phyloP scores from a whole-genome alignment of 2,329 filamentous ascomycete genomes.

The Botryotinia convoluta region DNA sequence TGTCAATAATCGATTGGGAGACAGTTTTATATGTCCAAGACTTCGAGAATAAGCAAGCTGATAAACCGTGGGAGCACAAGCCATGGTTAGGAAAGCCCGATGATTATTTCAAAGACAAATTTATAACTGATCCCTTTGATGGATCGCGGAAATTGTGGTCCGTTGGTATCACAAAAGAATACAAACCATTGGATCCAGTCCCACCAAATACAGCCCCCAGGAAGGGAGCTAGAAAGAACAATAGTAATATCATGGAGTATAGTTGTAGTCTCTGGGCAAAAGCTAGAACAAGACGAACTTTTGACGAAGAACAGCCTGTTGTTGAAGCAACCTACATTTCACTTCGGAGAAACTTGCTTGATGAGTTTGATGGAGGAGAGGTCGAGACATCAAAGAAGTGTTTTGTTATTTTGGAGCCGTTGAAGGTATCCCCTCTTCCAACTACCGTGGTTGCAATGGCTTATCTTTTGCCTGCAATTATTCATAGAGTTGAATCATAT shows the following conservation, averaged over 20 bases:
- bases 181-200: slow-evolving; percentile 64
- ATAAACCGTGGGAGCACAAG: slow-evolving; percentile 38
- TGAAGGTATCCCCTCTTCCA: slow-evolving; percentile 73
- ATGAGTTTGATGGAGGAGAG: slow-evolving; percentile 57
- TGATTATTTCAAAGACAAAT: slow-evolving; percentile 52
- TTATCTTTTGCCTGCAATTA: slow-evolving; percentile 77
- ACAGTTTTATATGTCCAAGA: slow-evolving; percentile 46
- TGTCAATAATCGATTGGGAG: slow-evolving; percentile 58
- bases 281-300: slow-evolving; percentile 49
- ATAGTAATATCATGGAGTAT: slow-evolving; percentile 74
- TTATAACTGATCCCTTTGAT: slow-evolving; percentile 57
- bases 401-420: slow-evolving; percentile 72
- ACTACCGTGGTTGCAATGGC: slow-evolving; percentile 67
- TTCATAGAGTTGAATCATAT: slow-evolving; percentile 78
- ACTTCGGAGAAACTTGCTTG: slow-evolving; percentile 79
- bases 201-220: slow-evolving; percentile 53
- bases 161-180: slow-evolving; percentile 51
- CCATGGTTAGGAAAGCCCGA: slow-evolving; percentile 40
- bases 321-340: slow-evolving; percentile 71
- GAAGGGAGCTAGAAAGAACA: slow-evolving; percentile 45
- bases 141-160: slow-evolving; percentile 63
- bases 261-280: slow-evolving; percentile 73
- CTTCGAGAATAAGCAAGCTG: slow-evolving; percentile 39
- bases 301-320: slow-evolving; percentile 74
- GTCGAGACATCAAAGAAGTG: slow-evolving; percentile 49